phyloP scores from a whole-genome alignment of 495 filamentous ascomycete genomes.

The Darksidea phi region DNA sequence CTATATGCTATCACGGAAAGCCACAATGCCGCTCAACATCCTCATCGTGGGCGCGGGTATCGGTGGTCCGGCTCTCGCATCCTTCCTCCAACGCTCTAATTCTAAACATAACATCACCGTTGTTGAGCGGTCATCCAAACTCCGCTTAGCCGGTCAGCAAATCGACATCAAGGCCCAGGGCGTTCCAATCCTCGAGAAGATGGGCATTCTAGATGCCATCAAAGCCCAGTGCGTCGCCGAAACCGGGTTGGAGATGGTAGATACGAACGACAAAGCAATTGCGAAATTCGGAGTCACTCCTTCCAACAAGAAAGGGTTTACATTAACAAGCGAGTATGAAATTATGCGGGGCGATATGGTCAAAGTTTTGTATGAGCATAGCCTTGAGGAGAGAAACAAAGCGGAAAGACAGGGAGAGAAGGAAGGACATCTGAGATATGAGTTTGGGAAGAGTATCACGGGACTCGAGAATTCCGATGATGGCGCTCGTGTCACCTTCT shows the following conservation, averaged over 20 bases:
- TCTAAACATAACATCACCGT: constrained; percentile 44
- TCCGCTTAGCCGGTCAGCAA: constrained; percentile 44
- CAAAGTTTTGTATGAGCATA: constrained; percentile 42
- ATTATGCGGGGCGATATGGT: constrained; percentile 51
- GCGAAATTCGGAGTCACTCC: constrained; percentile 43
- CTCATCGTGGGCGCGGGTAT: constrained; percentile 52
- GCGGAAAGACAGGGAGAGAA: background rate
- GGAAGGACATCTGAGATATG: constrained; percentile 36
- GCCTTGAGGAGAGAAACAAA: constrained; percentile 29
- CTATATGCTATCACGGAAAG: background rate
- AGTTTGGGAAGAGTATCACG: constrained; percentile 38
- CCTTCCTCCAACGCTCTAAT: constrained; percentile 40
- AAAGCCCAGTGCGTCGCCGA: constrained; percentile 37
- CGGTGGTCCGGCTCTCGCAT: constrained; percentile 45
- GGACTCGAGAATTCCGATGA: constrained; percentile 23
- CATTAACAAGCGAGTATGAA: constrained; percentile 49
- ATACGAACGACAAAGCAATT: constrained; percentile 31
- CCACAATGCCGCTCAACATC: constrained; percentile 37
- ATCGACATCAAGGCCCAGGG: constrained; percentile 48
- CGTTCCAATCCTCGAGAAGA: constrained; percentile 42
- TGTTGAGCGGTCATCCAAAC: constrained; percentile 43
- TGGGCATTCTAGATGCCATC: constrained; percentile 45
- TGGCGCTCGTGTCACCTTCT: constrained; percentile 28
- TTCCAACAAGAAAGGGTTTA: constrained; percentile 30
- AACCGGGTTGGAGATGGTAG: constrained; percentile 43